Evolutionary conservation across 2,329 filamentous ascomycete species (phyloP).

Genomic region (Zopfia rhizophila): DNA sequence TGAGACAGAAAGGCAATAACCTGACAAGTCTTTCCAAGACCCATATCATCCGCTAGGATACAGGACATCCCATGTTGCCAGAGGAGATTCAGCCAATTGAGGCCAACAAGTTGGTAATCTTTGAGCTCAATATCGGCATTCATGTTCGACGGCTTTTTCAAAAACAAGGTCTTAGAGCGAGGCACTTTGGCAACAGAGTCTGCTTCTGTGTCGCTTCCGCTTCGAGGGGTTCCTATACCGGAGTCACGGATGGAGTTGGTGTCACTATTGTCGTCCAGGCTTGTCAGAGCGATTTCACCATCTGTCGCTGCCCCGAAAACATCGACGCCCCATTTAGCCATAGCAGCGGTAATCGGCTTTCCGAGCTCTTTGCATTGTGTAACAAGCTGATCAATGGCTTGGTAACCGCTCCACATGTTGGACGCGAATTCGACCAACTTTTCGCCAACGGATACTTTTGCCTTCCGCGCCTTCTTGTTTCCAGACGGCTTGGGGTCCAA

Average conservation of each 20-base stretch:
- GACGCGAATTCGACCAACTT: constrained; percentile 73
- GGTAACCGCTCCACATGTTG: constrained; percentile 81
- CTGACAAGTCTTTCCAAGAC: constrained; percentile 92
- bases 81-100: constrained; percentile 92
- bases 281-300: constrained; percentile 70
- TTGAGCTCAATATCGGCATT: constrained; percentile 81
- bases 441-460: constrained; percentile 68
- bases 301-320: constrained; percentile 68
- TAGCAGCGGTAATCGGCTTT: constrained; percentile 70
- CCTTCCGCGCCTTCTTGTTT: constrained; percentile 57
- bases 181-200: constrained; percentile 52
- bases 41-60: constrained; percentile 98
- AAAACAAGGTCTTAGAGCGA: constrained; percentile 53
- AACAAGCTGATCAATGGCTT: constrained; percentile 85
- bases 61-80: constrained; percentile 83
- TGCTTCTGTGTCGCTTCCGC: constrained; percentile 59
- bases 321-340: constrained; percentile 75
- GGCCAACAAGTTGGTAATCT: constrained; percentile 90
- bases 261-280: constrained; percentile 58
- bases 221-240: constrained; percentile 71
- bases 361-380: constrained; percentile 78
- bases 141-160: constrained; percentile 82
- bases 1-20: constrained; percentile 92
- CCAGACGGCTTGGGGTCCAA: constrained; percentile 40
- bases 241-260: constrained; percentile 66